phyloP scores from a whole-genome alignment of 108 stramenopile species.

The Hondaea fermentalgiana region DNA sequence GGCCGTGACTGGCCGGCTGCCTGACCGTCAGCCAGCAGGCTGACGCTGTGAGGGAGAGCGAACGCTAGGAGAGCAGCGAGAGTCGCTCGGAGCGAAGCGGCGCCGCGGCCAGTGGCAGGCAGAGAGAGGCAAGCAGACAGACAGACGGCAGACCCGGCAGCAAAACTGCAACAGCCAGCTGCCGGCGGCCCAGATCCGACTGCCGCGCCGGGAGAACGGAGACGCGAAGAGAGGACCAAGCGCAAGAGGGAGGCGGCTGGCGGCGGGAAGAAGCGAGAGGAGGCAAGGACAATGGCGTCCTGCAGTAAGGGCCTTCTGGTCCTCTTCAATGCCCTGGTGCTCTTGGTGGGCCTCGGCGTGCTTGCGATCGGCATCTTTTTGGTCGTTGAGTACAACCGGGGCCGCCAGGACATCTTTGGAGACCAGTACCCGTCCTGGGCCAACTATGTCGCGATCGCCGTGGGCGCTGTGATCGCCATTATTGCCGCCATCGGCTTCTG shows the following conservation, averaged over 20 bases:
- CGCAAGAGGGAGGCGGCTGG: no score
- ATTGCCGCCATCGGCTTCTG: neutral
- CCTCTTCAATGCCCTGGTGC: neutral
- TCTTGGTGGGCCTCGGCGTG: neutral
- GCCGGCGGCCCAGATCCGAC: no score
- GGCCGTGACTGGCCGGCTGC: no score
- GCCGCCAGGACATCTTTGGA: neutral
- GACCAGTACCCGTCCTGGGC: neutral
- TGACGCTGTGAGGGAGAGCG: neutral
- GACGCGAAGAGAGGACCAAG: no score
- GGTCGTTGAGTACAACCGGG: neutral
- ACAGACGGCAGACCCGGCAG: neutral
- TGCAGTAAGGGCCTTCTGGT: neutral
- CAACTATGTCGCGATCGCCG: neutral
- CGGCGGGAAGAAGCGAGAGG: no score
- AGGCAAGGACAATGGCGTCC: neutral
- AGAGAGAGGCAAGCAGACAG: neutral
- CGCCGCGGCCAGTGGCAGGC: neutral
- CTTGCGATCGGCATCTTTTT: neutral
- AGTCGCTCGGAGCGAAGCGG: no score
- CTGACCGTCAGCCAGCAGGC: no score
- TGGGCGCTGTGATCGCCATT: neutral
- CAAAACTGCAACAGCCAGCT: no score
- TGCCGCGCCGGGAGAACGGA: no score
- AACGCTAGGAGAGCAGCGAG: neutral